Conservation (phyloP, 2,329 filamentous ascomycete genomes). For the Ceratocystis destructans region DNA sequence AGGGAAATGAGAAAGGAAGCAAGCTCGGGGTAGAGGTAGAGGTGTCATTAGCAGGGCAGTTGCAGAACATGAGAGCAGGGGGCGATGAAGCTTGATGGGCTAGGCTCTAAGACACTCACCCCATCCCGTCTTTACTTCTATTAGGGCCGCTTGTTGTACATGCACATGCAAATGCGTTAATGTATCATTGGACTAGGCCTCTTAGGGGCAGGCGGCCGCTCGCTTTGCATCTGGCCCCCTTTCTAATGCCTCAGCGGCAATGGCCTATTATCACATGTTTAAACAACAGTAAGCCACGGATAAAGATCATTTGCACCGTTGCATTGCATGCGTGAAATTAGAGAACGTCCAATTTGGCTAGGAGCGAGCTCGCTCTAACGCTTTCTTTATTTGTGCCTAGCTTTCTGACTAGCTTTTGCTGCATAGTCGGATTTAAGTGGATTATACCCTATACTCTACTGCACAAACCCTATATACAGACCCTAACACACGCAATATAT, state of each 20-base stretch:
- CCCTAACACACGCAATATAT: background rate
- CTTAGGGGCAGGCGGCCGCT: background rate
- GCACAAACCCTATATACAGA: background rate
- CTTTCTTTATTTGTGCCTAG: background rate
- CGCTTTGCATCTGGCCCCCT: background rate
- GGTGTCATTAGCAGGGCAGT: background rate
- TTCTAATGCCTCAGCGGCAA: background rate
- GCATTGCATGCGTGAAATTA: background rate
- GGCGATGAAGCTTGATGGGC: background rate
- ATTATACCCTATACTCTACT: background rate
- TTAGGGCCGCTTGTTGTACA: background rate
- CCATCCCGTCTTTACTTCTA: background rate
- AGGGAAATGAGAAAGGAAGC: background rate
- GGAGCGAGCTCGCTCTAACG: too few species aligned
- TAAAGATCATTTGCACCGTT: background rate
- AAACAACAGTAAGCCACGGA: background rate
- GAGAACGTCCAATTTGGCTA: background rate
- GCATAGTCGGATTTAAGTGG: background rate
- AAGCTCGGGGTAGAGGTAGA: background rate
- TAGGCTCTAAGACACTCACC: background rate
- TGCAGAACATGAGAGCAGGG: conserved; percentile 1
- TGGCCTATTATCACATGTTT: background rate
- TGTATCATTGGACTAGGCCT: background rate
- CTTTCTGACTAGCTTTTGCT: background rate
- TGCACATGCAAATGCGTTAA: background rate